phyloP scores from a whole-genome alignment of 164 flowering plant species.

The Tinospora cordifolia region DNA sequence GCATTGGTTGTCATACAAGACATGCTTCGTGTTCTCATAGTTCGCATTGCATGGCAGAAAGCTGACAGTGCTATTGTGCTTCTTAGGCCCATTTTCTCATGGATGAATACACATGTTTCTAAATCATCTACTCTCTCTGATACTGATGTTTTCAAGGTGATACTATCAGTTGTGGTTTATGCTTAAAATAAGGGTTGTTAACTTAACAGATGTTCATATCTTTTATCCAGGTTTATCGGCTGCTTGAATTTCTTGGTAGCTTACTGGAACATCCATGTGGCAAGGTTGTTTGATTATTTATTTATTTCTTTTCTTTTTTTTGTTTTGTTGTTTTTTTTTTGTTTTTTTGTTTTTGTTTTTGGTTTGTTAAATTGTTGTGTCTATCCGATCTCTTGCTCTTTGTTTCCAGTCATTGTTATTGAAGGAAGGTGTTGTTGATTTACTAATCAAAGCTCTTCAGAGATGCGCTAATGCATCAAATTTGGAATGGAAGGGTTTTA shows the following conservation, averaged over 20 bases:
- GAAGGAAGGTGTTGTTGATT: slow-evolving; percentile 42
- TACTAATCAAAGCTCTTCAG: slow-evolving; percentile 46
- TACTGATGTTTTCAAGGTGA: slow-evolving; percentile 71
- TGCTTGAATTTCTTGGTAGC: slow-evolving; percentile 63
- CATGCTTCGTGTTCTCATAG: slow-evolving; percentile 73
- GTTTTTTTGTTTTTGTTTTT: too few species aligned
- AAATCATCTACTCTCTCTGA: slow-evolving; percentile 42
- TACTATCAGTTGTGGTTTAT: background rate
- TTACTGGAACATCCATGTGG: slow-evolving; percentile 80
- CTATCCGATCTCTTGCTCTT: background rate
- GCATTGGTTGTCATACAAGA: slow-evolving; percentile 82
- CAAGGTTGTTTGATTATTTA: slow-evolving; percentile 40
- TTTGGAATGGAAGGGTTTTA: slow-evolving; percentile 34
- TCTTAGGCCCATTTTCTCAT: slow-evolving; percentile 56
- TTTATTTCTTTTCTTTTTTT: too few species aligned
- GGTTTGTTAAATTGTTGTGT: background rate
- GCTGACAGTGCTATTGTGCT: slow-evolving; percentile 52
- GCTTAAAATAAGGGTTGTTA: background rate
- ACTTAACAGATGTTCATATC: slow-evolving; percentile 1
- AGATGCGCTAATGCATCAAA: slow-evolving; percentile 32
- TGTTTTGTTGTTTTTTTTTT: too few species aligned
- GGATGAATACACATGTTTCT: slow-evolving; percentile 43
- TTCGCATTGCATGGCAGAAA: slow-evolving; percentile 67
- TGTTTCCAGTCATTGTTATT: slow-evolving; percentile 48
- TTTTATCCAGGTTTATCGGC: slow-evolving; percentile 48